phyloP scores from a whole-genome alignment of 2,329 filamentous ascomycete species.

The Ophiostoma perfectum region DNA sequence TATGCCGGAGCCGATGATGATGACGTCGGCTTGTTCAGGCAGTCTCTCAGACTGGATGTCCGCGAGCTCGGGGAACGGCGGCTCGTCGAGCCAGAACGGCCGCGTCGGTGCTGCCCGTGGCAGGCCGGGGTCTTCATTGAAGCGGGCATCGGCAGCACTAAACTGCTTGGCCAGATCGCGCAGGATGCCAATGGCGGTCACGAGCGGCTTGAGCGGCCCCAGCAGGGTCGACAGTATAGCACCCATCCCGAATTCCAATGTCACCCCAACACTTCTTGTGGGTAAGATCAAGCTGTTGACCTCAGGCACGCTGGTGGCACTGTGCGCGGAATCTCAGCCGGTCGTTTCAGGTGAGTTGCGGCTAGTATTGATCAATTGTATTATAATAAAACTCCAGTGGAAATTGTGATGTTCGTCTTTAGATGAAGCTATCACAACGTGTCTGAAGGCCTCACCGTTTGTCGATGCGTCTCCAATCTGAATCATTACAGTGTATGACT shows the following conservation, averaged over 20 bases:
- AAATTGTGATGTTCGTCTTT: too few relatives aligned
- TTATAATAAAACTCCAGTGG: too few relatives aligned
- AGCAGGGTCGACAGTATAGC: not conserved
- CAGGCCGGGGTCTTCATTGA: slow-evolving; percentile 15
- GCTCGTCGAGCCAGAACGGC: slow-evolving; percentile 22
- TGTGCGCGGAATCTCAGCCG: too few relatives aligned
- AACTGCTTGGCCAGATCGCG: slow-evolving; percentile 10
- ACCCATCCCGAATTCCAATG: not conserved
- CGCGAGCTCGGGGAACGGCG: slow-evolving; percentile 23
- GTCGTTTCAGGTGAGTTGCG: too few relatives aligned
- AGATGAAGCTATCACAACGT: too few relatives aligned
- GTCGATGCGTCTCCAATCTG: too few relatives aligned
- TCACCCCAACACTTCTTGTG: too few relatives aligned
- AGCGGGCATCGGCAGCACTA: not conserved
- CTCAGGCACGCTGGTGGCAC: too few relatives aligned
- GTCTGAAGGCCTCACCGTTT: too few relatives aligned
- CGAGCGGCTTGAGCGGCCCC: not conserved
- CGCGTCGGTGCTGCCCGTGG: slow-evolving; percentile 15
- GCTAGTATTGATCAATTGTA: too few relatives aligned
- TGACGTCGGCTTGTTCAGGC: slow-evolving; percentile 41
- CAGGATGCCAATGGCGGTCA: not conserved
- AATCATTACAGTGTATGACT: too few relatives aligned
- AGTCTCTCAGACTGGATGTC: slow-evolving; percentile 33
- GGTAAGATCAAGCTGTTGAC: too few relatives aligned
- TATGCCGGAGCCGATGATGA: slow-evolving; percentile 53